Percentiles rank a stretch among this genome's conserved stretches.
Evolutionary conservation across 108 stramenopile genomes (phyloP).

Genomic region (Mayamaea pseudoterrestris): DNA sequence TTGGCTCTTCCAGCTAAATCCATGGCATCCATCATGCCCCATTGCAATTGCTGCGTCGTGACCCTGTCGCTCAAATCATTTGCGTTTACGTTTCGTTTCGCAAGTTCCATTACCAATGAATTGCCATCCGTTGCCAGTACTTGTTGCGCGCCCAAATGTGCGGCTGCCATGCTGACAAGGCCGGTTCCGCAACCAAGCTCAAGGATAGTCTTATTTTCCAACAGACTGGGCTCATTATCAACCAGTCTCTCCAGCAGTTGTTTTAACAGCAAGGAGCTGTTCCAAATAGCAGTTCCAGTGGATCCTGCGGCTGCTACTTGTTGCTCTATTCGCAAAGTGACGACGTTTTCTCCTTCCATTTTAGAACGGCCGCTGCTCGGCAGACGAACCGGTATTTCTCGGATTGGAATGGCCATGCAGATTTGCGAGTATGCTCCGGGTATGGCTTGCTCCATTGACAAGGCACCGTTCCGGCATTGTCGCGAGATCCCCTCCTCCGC

Average conservation of each 20-base stretch:
- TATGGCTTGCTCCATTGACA: slow-evolving; percentile 30
- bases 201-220: slow-evolving; percentile 14
- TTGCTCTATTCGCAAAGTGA: slow-evolving; percentile 15
- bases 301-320: slow-evolving; percentile 17
- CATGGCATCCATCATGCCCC: slow-evolving; percentile 43
- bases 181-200: slow-evolving; percentile 76
- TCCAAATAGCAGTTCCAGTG: slow-evolving; percentile 59
- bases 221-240: slow-evolving; percentile 5
- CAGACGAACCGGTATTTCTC: slow-evolving; percentile 18
- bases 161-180: slow-evolving; percentile 46
- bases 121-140: slow-evolving; percentile 69
- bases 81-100: slow-evolving; percentile 6
- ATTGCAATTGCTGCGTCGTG: slow-evolving; percentile 20
- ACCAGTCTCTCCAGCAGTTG: slow-evolving; percentile 41
- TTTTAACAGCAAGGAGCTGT: slow-evolving; percentile 46
- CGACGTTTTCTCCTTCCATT: background rate
- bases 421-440: slow-evolving; percentile 58
- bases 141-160: slow-evolving; percentile 12
- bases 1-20: slow-evolving; percentile 35
- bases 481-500: no score
- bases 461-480: slow-evolving; percentile 20
- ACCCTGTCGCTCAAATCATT: slow-evolving; percentile 1
- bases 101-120: slow-evolving; percentile 35
- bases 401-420: slow-evolving; percentile 35
- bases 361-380: background rate